Evolutionary conservation across 2,329 filamentous ascomycete species (phyloP), one percentile per base, ranked within the genome.

Genomic region (Ceratocystis papillata): DNA sequence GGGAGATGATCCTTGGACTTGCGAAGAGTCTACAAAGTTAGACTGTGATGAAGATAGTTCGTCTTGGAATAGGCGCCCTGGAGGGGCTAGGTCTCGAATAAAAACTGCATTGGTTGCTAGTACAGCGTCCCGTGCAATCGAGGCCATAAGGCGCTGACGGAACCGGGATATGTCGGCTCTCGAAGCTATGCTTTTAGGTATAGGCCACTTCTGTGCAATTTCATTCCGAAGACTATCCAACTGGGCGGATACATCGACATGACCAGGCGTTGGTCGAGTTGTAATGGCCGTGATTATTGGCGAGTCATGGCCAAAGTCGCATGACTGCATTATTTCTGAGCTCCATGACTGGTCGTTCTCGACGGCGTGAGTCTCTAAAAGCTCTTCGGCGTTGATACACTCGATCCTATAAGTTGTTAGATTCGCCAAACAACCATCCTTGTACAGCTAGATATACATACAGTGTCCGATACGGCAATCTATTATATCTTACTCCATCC

Each of bases 381-480:
- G 17, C 22, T 63, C 62, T 20, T 46, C 15, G 5, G 45, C 55
- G 22, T 46, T 22, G 48, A 44, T 20, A 20, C 45, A 66, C 45
- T 66, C 64, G 12, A 66, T 62, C 41, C 64, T 66, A 33, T 55
- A 25, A 41, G 17, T 48, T 22, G 55, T 62, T 50, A 62, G 44
- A 20, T 33, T 63, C 8, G 20, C 6, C 22, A 25, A 2, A 44
- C 10, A 12, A 15, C 12, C 37, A 41, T 41, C 2, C 10, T 5
- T 57, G 22, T 12, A 5, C 17, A 50, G 60, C 17, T 30, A 10
- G 8, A 20, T 25, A 48, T 22, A 67, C 65, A 48, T 67, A 67
- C 65, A 67, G 37, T 25, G 65, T 67, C 25, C 20, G 50, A 44
- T 64, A 64, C 15, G 65, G 61, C 8, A 67, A 37, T 46, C 12